Base-by-base conservation (phyloP, 768 basidiomycete genomes). In the Pisolithus tinctorius region DNA sequence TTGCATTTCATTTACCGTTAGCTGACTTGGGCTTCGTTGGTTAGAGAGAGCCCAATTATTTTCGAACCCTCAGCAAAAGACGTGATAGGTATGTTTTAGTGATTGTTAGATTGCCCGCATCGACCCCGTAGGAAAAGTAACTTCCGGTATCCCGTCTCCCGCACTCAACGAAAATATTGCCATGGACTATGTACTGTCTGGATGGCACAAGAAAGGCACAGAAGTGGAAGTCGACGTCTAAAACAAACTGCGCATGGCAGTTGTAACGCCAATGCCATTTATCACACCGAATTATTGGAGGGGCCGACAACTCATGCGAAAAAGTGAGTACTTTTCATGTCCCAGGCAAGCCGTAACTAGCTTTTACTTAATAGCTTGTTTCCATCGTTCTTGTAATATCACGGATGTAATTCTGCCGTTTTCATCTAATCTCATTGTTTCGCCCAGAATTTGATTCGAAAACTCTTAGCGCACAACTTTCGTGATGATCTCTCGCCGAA, bases 71-170 rank as follows among this genome's bases (percentile, higher is more conserved):
- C 74, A 13, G 73, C 74, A 16, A 64, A 71, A 10, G 79, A 87
- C 49, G 69, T 71, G 37, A 74, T 93, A 34, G 88, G 90, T 84
- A 26, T 55, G 78, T 71, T 47, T 36, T 43, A 25, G 37, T 34
- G 34, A 34, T 34, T 4, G 5, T 34, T 11, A 31, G 30, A 25
- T 29, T 59, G 47, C 14, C 17, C 37, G 14, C 31, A 30, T 31
- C 11, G 7, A 38, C 44, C 52, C 64, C 81, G 13, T 45, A 66
- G 91, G 92, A 34, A n/a, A 69, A 11, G 80, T 98, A 43, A 99
- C 94, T 0, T 97, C 93, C 0, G 96, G 95, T n/a, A n/a, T 98
- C 55, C 96, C 96, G 13, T 93, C 93, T 0, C 95, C 94, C 0
- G 86, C 91, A 1, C 73, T 93, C 3, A 82, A 81, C 1, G 84